These are phyloP conservation scores for Suaeda aralocaspica DNA, from an alignment of 148 eudicot species.

Conservation along the genomic window DNA sequence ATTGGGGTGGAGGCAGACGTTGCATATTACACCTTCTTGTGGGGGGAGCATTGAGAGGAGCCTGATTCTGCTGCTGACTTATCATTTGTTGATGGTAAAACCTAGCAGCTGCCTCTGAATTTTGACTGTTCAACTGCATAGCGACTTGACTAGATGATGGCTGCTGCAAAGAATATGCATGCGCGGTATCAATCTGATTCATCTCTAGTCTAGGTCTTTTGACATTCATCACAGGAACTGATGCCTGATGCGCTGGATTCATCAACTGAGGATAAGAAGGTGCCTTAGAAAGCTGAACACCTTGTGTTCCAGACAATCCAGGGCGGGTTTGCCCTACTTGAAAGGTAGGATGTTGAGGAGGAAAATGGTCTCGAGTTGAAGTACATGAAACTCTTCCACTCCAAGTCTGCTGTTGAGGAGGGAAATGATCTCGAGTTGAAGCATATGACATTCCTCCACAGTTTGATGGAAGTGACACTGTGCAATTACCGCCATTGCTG, in stretches of 20 bases:
- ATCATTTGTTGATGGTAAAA: conserved; percentile 17
- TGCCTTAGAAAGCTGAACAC: conserved; percentile 5
- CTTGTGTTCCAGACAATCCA: conserved; percentile 14
- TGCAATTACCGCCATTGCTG: conserved; percentile 12
- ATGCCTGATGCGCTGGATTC: conserved; percentile 20
- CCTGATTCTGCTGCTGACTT: conserved; percentile 17
- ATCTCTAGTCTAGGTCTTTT: conserved; percentile 32
- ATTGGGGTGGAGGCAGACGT: conserved; percentile 15
- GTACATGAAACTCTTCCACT: too few relatives aligned
- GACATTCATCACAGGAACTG: conserved; percentile 20
- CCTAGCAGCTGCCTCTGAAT: conserved; percentile 12
- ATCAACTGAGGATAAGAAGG: conserved; percentile 15
- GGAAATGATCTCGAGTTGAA: conserved; percentile 20
- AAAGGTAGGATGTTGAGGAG: too few relatives aligned
- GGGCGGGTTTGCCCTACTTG: conserved; percentile 16
- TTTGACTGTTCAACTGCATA: conserved; percentile 19
- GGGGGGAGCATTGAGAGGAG: conserved; percentile 9
- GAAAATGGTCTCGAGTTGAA: too few relatives aligned
- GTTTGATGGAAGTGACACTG: conserved; percentile 30
- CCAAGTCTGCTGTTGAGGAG: conserved; percentile 22
- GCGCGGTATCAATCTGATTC: conserved; percentile 17
- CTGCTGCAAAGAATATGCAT: conserved; percentile 19
- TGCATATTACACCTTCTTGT: conserved; percentile 19
- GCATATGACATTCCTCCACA: conserved; percentile 13
- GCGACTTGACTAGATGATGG: conserved; percentile 17